Evolutionary conservation across 1,139 yeast genomes (phyloP).

Genomic region (Geotrichum macrosporum): DNA sequence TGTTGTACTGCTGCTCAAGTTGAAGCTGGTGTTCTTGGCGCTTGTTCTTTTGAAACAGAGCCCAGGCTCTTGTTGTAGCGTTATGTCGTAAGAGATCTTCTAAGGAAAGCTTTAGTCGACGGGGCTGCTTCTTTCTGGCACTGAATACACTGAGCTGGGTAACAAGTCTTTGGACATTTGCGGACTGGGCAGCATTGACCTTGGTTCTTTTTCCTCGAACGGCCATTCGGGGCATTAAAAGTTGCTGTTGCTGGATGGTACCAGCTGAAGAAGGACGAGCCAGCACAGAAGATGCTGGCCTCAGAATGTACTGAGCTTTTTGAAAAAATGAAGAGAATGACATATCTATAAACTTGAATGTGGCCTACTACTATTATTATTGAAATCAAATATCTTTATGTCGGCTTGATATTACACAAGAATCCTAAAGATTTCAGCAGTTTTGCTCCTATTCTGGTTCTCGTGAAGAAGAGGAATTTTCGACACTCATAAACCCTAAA

Average conservation of each 20-base stretch:
- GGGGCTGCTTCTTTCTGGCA: constrained; percentile 85
- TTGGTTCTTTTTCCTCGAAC: constrained; percentile 45
- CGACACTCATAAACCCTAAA: too few relatives aligned
- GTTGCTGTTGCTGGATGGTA: background rate
- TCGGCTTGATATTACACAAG: too few relatives aligned
- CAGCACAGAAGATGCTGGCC: constrained; percentile 4
- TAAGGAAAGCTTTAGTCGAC: constrained; percentile 62
- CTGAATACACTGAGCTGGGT: constrained; percentile 67
- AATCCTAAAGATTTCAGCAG: too few relatives aligned
- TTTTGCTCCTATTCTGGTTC: too few relatives aligned
- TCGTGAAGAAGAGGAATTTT: too few relatives aligned
- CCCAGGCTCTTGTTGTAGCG: constrained; percentile 83
- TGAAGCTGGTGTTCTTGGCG: constrained; percentile 43
- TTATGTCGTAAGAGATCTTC: constrained; percentile 86
- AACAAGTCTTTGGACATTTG: constrained; percentile 59
- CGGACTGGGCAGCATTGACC: constrained; percentile 41
- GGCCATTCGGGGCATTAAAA: constrained; percentile 13
- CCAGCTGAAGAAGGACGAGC: background rate
- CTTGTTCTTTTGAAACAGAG: constrained; percentile 51
- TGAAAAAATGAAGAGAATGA: constrained; percentile 4
- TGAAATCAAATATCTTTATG: too few relatives aligned
- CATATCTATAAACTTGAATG: background rate
- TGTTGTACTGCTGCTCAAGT: constrained; percentile 58
- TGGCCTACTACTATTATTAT: too few relatives aligned
- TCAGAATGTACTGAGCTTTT: constrained; percentile 8